These are phyloP conservation scores for Protomyces lactucae-debilis DNA, from an alignment of 1,139 yeast species.

Conservation along the genomic window DNA sequence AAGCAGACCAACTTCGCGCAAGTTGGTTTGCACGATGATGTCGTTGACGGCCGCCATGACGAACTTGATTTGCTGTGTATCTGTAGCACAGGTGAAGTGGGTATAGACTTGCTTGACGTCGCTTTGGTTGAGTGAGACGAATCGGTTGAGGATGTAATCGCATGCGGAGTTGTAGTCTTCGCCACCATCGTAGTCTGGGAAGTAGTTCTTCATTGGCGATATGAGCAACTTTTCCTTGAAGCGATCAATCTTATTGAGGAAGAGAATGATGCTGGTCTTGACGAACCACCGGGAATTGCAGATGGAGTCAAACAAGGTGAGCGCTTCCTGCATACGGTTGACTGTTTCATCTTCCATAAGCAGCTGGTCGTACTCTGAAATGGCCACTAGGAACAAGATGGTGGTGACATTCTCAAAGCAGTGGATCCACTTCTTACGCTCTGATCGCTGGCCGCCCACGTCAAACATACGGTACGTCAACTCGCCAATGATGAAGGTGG, in stretches of 20 bases:
- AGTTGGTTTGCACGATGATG: slow-evolving; percentile 74
- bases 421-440: slow-evolving; percentile 92
- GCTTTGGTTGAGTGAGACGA: slow-evolving; percentile 55
- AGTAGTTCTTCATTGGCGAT: slow-evolving; percentile 62
- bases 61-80: slow-evolving; percentile 47
- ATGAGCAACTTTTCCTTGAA: slow-evolving; percentile 62
- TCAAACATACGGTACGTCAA: slow-evolving; percentile 59
- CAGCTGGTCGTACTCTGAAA: slow-evolving; percentile 87
- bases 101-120: slow-evolving; percentile 70
- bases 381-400: slow-evolving; percentile 83
- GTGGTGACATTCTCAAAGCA: slow-evolving; percentile 91
- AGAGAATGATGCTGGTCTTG: slow-evolving; percentile 81
- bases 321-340: slow-evolving; percentile 87
- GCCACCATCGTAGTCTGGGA: slow-evolving; percentile 53
- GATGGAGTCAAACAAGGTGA: slow-evolving; percentile 74
- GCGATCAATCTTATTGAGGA: slow-evolving; percentile 81
- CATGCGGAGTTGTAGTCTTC: slow-evolving; percentile 62
- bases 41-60: slow-evolving; percentile 82
- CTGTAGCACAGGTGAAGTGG: slow-evolving; percentile 95
- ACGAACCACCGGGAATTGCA: slow-evolving; percentile 83
- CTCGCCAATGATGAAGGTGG: slow-evolving; percentile 65
- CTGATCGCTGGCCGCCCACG: slow-evolving; percentile 97
- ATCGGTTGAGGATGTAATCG: slow-evolving; percentile 61
- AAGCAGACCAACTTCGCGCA: slow-evolving; percentile 70
- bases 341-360: slow-evolving; percentile 84